Base-by-base conservation (phyloP, 1,284 basidiomycete species). In the Sanguinoderma infundibulare region DNA sequence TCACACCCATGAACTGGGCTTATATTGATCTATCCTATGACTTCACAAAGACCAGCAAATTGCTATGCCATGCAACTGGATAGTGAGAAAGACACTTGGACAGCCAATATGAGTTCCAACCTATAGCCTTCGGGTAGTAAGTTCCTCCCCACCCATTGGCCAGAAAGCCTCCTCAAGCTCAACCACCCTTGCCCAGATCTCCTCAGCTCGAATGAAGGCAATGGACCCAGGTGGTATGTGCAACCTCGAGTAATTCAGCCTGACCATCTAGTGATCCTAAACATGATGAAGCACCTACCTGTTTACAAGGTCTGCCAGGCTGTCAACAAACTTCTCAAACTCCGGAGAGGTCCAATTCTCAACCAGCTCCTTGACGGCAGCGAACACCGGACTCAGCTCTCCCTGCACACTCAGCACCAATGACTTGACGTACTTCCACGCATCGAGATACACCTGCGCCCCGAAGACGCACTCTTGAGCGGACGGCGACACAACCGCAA, bases 341-440 rank as follows among this genome's bases (percentile, higher is more conserved):
- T 86, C 87, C 0, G 77, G 72, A 55, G 79, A 83, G 17, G 86
- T 89, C 90, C 90, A 93, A 70, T 85, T 90, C 20, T 78, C 73
- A n/a, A 84, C 82, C 38, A 91, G 82, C 20, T 79, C 73, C 5
- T 70, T 62, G n/a, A 87, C 69, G 0, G 85, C 83, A 38, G 76
- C 71, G 24, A 75, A 64, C 10, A 72, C 30, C 1, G 57, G 38
- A 20, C 53, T 59, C 72, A 66, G 67, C 24, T 50, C 60, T 32
- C 51, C 63, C 38, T 40, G 57, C 52, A 53, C 65, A 6, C 30
- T 56, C 30, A 64, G 15, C 53, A 60, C 50, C 39, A 75, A 57
- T 0, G 74, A 69, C 44, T 78, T 77, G 39, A 87, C 88, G 60
- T 77, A 76, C 4, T 78, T 77, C 90, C 90, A 92, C 5, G 87